Percentiles rank a stretch among this genome's conserved stretches.
Evolutionary conservation across 2,329 filamentous ascomycete species (phyloP).

Genomic region (Alternaria sp.): DNA sequence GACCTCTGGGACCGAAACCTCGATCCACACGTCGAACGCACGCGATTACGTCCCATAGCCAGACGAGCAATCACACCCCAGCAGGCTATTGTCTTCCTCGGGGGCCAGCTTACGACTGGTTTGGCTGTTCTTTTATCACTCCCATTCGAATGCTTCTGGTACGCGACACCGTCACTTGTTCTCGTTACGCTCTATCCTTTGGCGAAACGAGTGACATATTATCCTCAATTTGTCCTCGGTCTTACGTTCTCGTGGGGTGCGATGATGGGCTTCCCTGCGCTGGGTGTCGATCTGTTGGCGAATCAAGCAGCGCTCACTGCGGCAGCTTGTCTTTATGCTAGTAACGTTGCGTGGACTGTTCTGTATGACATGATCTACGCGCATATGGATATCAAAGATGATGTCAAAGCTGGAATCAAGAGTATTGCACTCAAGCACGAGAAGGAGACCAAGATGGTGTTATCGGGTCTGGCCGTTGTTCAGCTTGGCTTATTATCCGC

Average conservation of each 20-base stretch:
- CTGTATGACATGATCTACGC: constrained; percentile 94
- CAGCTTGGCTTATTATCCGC: constrained; percentile 74
- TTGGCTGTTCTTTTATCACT: constrained; percentile 79
- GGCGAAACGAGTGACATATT: constrained; percentile 85
- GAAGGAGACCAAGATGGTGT: constrained; percentile 75
- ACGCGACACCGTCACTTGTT: constrained; percentile 75
- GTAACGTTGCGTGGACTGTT: constrained; percentile 85
- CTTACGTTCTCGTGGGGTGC: constrained; percentile 90
- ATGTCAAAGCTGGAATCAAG: constrained; percentile 86
- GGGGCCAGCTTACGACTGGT: constrained; percentile 74
- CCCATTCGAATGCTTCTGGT: constrained; percentile 74
- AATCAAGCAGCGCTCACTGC: constrained; percentile 68
- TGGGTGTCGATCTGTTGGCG: constrained; percentile 76
- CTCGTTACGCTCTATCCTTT: constrained; percentile 80
- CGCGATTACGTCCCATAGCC: constrained; percentile 79
- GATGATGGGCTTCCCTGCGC: constrained; percentile 83
- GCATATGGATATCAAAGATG: constrained; percentile 88
- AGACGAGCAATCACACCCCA: constrained; percentile 76
- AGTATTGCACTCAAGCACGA: constrained; percentile 84
- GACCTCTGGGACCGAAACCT: constrained; percentile 90
- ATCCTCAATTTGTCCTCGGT: constrained; percentile 83
- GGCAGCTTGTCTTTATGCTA: constrained; percentile 74
- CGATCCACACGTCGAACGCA: constrained; percentile 79
- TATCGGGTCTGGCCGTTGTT: constrained; percentile 71
- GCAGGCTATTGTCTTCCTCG: constrained; percentile 75